Conservation (phyloP, 108 stramenopile species). For the Fragilariopsis cylindrus region DNA sequence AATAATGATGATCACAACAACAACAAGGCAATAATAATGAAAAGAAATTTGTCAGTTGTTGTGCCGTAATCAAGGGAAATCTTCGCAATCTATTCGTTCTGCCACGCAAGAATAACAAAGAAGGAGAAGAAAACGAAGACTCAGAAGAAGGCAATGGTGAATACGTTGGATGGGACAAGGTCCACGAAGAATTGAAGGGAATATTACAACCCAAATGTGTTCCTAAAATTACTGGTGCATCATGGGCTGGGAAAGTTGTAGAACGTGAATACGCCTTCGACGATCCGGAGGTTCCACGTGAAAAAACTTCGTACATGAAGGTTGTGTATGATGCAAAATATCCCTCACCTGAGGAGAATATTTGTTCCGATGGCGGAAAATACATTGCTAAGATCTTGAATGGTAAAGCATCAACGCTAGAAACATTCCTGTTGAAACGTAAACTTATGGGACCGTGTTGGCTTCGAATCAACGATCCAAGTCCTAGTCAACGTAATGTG, state of each 20-base stretch:
- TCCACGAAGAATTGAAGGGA: conserved; percentile 79
- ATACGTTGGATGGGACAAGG: conserved; percentile 64
- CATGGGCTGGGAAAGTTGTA: conserved; percentile 89
- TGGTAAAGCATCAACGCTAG: conserved; percentile 78
- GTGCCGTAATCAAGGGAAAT: conserved; percentile 83
- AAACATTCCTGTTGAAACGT: conserved; percentile 95
- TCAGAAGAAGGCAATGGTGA: conserved; percentile 16
- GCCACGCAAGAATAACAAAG: conserved; percentile 58
- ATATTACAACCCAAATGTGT: conserved; percentile 79
- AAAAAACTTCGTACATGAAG: conserved; percentile 91
- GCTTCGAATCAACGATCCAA: conserved; percentile 85
- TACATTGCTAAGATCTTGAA: conserved; percentile 90
- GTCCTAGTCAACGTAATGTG: conserved; percentile 26
- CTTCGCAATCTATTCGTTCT: conserved; percentile 90
- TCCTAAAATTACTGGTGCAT: conserved; percentile 68
- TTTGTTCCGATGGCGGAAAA: conserved; percentile 77
- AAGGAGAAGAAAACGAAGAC: background rate
- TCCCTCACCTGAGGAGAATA: conserved; percentile 63
- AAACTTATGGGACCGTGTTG: conserved; percentile 98
- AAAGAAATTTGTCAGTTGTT: conserved; percentile 72
- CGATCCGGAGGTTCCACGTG: conserved; percentile 88
- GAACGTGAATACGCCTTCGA: conserved; percentile 95
- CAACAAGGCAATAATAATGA: conserved; percentile 1
- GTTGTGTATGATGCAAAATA: conserved; percentile 93
- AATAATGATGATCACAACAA: background rate